Conservation (phyloP, 257 asterid species). For the Solanum phureja region DNA sequence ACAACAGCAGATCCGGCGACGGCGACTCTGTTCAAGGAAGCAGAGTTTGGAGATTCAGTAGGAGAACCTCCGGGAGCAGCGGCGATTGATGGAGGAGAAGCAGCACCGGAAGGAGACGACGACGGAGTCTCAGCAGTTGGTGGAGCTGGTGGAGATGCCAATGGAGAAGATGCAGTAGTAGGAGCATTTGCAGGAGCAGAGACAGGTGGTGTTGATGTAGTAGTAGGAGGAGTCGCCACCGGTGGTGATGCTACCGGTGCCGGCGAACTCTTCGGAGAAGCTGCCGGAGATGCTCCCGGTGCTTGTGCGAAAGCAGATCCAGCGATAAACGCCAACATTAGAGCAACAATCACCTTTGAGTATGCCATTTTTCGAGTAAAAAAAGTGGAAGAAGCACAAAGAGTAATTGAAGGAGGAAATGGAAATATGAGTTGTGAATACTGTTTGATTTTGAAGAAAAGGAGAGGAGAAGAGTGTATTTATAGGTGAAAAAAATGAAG, state of each 20-base stretch:
- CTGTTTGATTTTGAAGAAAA: neutral
- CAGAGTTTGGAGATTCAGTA: slow-evolving; percentile 17
- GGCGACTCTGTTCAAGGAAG: slow-evolving; percentile 32
- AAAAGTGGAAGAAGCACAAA: neutral
- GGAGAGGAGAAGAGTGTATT: neutral
- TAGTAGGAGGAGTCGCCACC: neutral
- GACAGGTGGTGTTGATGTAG: slow-evolving; percentile 11
- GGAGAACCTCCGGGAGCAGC: slow-evolving; percentile 26
- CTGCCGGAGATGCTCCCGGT: slow-evolving; percentile 39
- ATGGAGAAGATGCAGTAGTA: slow-evolving; percentile 6
- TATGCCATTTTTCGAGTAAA: slow-evolving; percentile 12
- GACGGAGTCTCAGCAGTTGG: slow-evolving; percentile 11
- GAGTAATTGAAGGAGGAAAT: neutral
- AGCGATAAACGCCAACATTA: slow-evolving; percentile 23
- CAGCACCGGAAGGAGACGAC: slow-evolving; percentile 3
- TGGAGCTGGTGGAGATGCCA: slow-evolving; percentile 22
- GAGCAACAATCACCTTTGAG: slow-evolving; percentile 4
- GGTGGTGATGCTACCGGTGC: neutral
- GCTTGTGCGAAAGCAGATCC: slow-evolving; percentile 39
- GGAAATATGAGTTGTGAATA: neutral
- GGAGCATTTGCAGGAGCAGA: slow-evolving; percentile 14
- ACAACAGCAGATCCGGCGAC: slow-evolving; percentile 39
- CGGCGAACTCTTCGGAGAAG: slow-evolving; percentile 29
- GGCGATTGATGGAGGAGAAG: slow-evolving; percentile 16
- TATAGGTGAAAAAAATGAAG: neutral